These are phyloP conservation scores for Spergularia bocconei DNA, from an alignment of 148 eudicot species.

Conservation along the genomic window DNA sequence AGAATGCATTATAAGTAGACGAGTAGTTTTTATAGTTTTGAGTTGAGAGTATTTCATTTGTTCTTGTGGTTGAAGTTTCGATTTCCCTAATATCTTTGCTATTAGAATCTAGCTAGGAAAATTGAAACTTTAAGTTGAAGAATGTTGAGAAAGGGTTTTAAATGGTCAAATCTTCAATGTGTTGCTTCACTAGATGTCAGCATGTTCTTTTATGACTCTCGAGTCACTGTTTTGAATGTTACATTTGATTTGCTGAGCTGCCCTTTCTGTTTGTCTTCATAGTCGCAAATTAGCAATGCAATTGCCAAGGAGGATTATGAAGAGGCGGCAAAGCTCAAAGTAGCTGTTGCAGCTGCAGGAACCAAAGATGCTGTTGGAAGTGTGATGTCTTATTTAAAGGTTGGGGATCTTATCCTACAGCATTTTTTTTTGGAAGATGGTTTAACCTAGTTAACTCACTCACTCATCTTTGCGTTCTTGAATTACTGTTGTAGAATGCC, in stretches of 20 bases:
- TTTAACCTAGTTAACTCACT: slow-evolving; percentile 18
- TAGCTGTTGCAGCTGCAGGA: slow-evolving; percentile 90
- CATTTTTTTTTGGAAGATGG: slow-evolving; percentile 9
- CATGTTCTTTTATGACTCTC: not conserved
- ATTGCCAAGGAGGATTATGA: slow-evolving; percentile 72
- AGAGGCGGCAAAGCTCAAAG: slow-evolving; percentile 92
- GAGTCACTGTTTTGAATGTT: not conserved
- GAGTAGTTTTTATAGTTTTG: not conserved
- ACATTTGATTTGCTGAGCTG: not conserved
- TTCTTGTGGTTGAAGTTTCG: not conserved
- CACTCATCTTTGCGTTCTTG: slow-evolving; percentile 11
- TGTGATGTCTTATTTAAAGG: slow-evolving; percentile 80
- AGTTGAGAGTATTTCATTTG: not conserved
- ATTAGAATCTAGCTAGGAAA: too few relatives aligned
- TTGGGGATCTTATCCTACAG: slow-evolving; percentile 22
- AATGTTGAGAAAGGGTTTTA: too few relatives aligned
- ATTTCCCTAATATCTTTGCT: not conserved
- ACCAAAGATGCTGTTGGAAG: slow-evolving; percentile 81
- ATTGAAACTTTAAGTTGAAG: too few relatives aligned
- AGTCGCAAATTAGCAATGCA: slow-evolving; percentile 72
- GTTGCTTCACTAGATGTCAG: not conserved
- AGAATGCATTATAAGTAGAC: not conserved
- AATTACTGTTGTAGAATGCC: slow-evolving; percentile 56
- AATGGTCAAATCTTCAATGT: not conserved
- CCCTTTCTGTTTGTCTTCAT: slow-evolving; percentile 26